Evolutionary conservation across 768 basidiomycete genomes (phyloP), one percentile per base, ranked within the genome.

Genomic region (Trametes punicea): DNA sequence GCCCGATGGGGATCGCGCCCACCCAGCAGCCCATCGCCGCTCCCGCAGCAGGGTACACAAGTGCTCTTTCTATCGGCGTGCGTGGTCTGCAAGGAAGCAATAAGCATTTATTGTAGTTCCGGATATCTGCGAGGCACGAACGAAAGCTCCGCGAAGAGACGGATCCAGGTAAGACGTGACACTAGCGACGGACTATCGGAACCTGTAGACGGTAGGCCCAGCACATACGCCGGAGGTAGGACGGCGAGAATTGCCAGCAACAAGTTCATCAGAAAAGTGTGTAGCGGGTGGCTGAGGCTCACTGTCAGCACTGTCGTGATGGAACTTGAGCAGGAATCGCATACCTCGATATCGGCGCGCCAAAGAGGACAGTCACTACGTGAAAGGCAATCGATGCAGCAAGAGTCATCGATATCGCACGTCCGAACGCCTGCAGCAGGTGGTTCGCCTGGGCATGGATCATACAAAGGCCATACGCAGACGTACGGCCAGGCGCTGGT

Each of bases 121-220:
- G 33, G 20, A 16, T 2, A 83, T 88, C 93, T 90, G 79, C 76
- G 60, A 88, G 71, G 18, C 3, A 84, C 92, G 69, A 66, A 96
- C 94, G 81, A 78, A 58, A 90, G 73, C 61, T 93, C 88, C 45
- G 81, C 88, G 65, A 95, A 94, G 36, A 98, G 74, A 46, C 90
- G 80, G 21, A 82, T 77, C 87, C 91, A 92, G 6, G 81, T 80
- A 67, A 85, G 76, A 39, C 87, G 77, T 41, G 77, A 79, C 50
- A 82, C 69, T 31, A 84, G 64, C 1, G 84, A 75, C 15, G 70
- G 66, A 6, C 75, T 70, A 42, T 74, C 72, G 49, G 58, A 57
- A 9, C 40, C 57, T 46, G 62, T 60, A 34, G 77, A 77, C 0
- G 90, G 88, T 2, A 75, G 59, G 6, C 90, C 90, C 16, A 93